Evolutionary conservation across 2,329 filamentous ascomycete species (phyloP).

Genomic region (Fusarium lyarnte): DNA sequence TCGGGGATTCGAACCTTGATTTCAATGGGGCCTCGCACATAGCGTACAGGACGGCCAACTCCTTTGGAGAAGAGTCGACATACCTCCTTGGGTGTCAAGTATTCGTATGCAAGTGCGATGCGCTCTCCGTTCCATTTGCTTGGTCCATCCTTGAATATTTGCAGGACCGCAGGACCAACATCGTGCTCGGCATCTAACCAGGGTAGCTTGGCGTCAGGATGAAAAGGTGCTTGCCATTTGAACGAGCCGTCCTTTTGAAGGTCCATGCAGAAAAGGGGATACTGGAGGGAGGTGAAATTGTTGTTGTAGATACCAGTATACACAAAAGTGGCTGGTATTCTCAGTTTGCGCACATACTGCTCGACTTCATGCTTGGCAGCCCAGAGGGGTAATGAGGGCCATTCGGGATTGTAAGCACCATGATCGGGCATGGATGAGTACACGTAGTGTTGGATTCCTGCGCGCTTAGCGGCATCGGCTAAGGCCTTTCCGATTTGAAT

Average conservation of each 20-base stretch:
- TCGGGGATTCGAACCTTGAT: constrained; percentile 86
- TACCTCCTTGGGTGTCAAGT: constrained; percentile 83
- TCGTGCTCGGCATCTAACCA: constrained; percentile 98
- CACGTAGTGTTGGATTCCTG: constrained; percentile 88
- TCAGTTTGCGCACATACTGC: constrained; percentile 85
- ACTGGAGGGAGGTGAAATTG: constrained; percentile 93
- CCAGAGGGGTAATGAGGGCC: constrained; percentile 91
- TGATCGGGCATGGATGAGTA: constrained; percentile 99
- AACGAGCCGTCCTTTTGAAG: constrained; percentile 86
- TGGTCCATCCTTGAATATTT: constrained; percentile 94
- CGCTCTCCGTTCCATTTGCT: constrained; percentile 81
- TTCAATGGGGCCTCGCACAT: constrained; percentile 81
- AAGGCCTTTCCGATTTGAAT: constrained; percentile 87
- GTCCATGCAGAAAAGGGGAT: constrained; percentile 96
- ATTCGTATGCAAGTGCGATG: constrained; percentile 90
- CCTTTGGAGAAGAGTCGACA: constrained; percentile 83
- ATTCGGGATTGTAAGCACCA: constrained; percentile 76
- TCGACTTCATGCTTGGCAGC: constrained; percentile 92
- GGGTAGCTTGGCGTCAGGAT: constrained; percentile 86
- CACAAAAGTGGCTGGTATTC: constrained; percentile 88
- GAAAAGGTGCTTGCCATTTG: constrained; percentile 92
- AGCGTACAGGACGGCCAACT: constrained; percentile 79
- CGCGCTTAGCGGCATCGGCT: constrained; percentile 87
- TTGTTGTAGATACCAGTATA: constrained; percentile 99
- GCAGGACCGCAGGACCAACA: constrained; percentile 88